phyloP scores from a whole-genome alignment of 1,284 basidiomycete genomes.

The Spongiforma sp. region DNA sequence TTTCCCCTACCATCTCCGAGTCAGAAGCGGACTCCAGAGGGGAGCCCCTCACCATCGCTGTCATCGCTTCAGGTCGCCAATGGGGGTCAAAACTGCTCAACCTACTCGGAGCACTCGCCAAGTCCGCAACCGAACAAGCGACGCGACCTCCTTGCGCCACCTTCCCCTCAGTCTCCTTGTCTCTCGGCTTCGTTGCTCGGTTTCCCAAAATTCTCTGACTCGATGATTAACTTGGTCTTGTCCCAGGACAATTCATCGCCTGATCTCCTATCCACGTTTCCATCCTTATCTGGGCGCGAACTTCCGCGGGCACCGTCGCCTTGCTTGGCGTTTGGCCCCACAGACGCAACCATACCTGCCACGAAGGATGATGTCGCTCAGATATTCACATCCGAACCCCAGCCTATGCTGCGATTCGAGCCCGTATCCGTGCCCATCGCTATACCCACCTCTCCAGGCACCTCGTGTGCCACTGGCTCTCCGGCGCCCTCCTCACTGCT shows the following conservation, averaged over 20 bases:
- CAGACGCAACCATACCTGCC: neutral
- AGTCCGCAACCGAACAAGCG: conserved; percentile 7
- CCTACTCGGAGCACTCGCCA: conserved; percentile 21
- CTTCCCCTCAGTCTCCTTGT: conserved; percentile 8
- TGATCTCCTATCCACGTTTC: conserved; percentile 24
- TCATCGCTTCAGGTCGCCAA: conserved; percentile 28
- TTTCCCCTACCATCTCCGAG: conserved; percentile 63
- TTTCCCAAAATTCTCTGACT: conserved; percentile 22
- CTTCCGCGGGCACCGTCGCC: conserved; percentile 9
- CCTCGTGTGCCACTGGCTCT: too few relatives aligned
- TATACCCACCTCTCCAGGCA: too few relatives aligned
- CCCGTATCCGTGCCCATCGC: neutral
- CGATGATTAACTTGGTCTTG: conserved; percentile 9
- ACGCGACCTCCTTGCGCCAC: conserved; percentile 24
- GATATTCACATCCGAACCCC: too few relatives aligned
- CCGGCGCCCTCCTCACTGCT: too few relatives aligned
- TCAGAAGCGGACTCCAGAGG: conserved; percentile 48
- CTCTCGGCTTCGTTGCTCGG: conserved; percentile 35
- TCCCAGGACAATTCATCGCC: conserved; percentile 28
- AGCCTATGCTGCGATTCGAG: neutral
- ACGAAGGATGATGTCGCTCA: neutral
- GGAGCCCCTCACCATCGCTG: conserved; percentile 31
- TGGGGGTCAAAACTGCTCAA: conserved; percentile 15
- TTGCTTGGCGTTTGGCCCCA: conserved; percentile 7
- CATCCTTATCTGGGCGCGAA: conserved; percentile 31